Evolutionary conservation across 768 basidiomycete species (phyloP).

Genomic region (Auricularia sp.): DNA sequence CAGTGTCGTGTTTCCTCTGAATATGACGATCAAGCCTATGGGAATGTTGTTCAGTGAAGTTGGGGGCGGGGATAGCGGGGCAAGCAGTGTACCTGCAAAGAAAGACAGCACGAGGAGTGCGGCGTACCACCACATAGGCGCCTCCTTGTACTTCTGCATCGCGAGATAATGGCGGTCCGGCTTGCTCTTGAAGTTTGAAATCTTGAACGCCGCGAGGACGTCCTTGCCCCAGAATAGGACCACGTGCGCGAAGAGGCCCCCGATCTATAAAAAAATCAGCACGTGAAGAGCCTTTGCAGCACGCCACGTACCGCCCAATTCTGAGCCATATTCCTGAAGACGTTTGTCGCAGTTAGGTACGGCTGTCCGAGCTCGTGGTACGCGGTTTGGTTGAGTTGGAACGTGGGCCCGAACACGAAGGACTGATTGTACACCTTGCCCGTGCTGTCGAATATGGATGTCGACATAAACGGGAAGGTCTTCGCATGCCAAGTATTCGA

Average conservation of each 20-base stretch:
- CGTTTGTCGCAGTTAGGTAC: conserved; percentile 34
- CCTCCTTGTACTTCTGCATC: conserved; percentile 51
- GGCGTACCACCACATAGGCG: conserved; percentile 52
- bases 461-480: conserved; percentile 49
- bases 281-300: conserved; percentile 34
- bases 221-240: conserved; percentile 49
- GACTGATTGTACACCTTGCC: conserved; percentile 45
- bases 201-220: conserved; percentile 37
- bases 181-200: not conserved
- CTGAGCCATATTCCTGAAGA: conserved; percentile 1
- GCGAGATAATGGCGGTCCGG: conserved; percentile 18
- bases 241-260: conserved; percentile 46
- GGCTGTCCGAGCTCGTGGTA: conserved; percentile 40
- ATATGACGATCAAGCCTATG: conserved; percentile 42
- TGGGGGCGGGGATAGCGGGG: not conserved
- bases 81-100: conserved; percentile 35
- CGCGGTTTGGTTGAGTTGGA: conserved; percentile 44
- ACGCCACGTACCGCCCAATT: conserved; percentile 8
- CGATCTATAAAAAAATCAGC: conserved; percentile 30
- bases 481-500: conserved; percentile 51
- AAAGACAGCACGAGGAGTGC: conserved; percentile 40
- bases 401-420: conserved; percentile 41
- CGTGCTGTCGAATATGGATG: conserved; percentile 43
- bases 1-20: conserved; percentile 50
- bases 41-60: conserved; percentile 2